Evolutionary conservation across 352 stramenopile species (phyloP), one percentile per base, ranked within the genome.

Genomic region (Pythium utonaiense): DNA sequence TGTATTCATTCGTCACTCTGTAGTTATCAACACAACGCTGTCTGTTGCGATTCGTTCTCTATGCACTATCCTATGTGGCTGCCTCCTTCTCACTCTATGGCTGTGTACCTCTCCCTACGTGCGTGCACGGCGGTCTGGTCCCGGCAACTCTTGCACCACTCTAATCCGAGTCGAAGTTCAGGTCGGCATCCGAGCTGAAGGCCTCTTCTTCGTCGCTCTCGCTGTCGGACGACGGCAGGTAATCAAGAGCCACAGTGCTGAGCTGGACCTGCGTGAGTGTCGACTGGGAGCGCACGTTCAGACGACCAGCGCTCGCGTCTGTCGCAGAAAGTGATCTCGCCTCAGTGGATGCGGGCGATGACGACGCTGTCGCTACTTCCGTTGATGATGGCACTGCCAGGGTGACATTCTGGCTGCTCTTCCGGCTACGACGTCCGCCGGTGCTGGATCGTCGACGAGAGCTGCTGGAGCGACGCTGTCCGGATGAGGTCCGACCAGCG

Each of bases 171-270:
- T 68, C 60, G 24, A 54, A 69, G 22, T 69, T 59, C 16, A 70
- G 66, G 57, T 70, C 61, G 53, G 64, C 42, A 2, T 60, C 51
- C 3, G 34, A 45, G 33, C 61, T 54, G 44, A 55, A 70, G n/a
- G 47, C 57, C 44, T 50, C 53, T 0, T 47, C 44, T 30, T 41
- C 36, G 28, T 63, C 62, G 56, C 44, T 61, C 31, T 70, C 63
- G 50, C 56, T 61, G 47, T 70, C 63, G 28, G 44, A 49, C 12
- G 63, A 70, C n/a, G 64, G 64, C 21, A 70, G 24, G 17, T 58
- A 56, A 19, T 70, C 64, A 1, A 54, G 31, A 1, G 64, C 64
- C 9, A 63, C 57, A 10, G 13, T 12, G 12, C 44, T 27, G 17
- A 70, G 62, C 62, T 61, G 56, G 22, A 44, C 42, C 4, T 27